Evolutionary conservation across 208 protist genomes (phyloP), one percentile per base, ranked within the genome.

Genomic region (Leptomonas pyrrhocoris): DNA sequence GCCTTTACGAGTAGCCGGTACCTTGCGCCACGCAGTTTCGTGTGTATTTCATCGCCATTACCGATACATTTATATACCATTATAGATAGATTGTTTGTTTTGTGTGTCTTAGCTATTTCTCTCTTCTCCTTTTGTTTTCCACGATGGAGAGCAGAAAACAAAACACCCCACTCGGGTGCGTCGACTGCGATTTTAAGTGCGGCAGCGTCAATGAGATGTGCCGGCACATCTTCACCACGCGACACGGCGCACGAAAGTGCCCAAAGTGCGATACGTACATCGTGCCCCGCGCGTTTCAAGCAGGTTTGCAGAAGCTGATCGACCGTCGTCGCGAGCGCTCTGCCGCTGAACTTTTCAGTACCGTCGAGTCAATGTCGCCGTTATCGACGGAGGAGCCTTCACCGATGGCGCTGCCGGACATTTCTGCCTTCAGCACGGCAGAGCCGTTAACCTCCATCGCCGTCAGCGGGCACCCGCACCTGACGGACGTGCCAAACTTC

Each of bases 221-320:
- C 27, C 60, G 65, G 0, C 82, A 88, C 73, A 74, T 80, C 19
- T 63, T 74, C 43, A 49, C 31, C 23, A 88, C 79, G 18, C 40
- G 66, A 4, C 82, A 88, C 49, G 63, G 75, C 19, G 43, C 82
- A 4, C 38, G 51, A 7, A 75, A 68, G 55, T 88, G 82, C 27
- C 70, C 78, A 0, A 40, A 69, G n/a, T 87, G 81, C 53, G 68
- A 74, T 53, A 61, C 61, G 5, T 66, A 70, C 65, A 76, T 84
- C 53, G 79, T 88, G 1, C 72, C 69, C 1, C 69, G 75, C 11
- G 79, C 71, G 36, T 85, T 85, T 42, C 58, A 46, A 27, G 53
- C 74, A 21, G 66, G 70, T 31, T 27, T 85, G 53, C 63, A 68
- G 12, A 80, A 84, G 55, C 31, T 77, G 30, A 50, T 83, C 15